phyloP scores from a whole-genome alignment of 352 stramenopile genomes.

The Globisporangium camurandrum region DNA sequence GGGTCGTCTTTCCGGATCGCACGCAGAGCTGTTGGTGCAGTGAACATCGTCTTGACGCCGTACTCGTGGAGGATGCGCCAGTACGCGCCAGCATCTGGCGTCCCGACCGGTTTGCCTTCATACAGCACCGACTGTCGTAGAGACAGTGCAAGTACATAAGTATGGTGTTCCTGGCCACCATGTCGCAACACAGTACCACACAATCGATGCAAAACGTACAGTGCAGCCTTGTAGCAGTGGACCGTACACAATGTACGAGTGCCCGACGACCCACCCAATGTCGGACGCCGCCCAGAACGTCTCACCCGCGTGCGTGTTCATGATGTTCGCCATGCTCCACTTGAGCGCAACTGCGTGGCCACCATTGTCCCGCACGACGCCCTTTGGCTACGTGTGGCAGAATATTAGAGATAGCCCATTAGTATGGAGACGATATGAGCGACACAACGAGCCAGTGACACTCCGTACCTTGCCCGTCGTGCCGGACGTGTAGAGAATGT shows the following conservation, averaged over 20 bases:
- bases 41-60: conserved; percentile 85
- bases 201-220: conserved; percentile 11
- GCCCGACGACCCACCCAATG: conserved; percentile 88
- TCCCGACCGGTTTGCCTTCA: conserved; percentile 86
- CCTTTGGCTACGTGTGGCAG: conserved; percentile 36
- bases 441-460: not conserved
- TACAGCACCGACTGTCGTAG: conserved; percentile 70
- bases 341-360: conserved; percentile 83
- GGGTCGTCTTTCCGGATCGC: conserved; percentile 86
- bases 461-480: conserved; percentile 41
- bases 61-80: conserved; percentile 85
- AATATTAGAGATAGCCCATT: not conserved
- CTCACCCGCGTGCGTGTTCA: conserved; percentile 62
- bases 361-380: conserved; percentile 69
- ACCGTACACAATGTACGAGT: conserved; percentile 87
- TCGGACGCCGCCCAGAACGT: conserved; percentile 82
- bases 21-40: conserved; percentile 86
- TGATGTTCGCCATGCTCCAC: conserved; percentile 76
- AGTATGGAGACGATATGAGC: not conserved
- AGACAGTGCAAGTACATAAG: not conserved
- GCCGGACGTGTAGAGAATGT: conserved; percentile 77
- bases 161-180: not conserved
- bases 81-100: conserved; percentile 78
- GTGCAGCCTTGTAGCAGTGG: conserved; percentile 82
- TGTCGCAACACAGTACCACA: not conserved